phyloP scores from a whole-genome alignment of 2,329 filamentous ascomycete species.

The Colletotrichum costaricense region DNA sequence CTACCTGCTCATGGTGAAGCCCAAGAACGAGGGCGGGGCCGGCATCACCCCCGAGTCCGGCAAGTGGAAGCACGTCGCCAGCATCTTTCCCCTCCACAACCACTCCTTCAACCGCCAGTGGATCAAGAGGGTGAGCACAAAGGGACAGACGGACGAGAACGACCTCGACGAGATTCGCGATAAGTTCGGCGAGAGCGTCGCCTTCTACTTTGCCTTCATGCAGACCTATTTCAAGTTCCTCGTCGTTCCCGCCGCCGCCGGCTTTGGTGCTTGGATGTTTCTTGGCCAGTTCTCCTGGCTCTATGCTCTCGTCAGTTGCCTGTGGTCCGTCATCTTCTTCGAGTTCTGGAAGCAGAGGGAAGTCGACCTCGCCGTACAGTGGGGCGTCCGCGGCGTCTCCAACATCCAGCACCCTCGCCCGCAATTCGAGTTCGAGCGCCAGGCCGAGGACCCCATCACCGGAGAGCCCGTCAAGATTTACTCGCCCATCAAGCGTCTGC shows the following conservation, averaged over 20 bases:
- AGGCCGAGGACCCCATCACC: constrained; percentile 82
- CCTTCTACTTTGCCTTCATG: constrained; percentile 95
- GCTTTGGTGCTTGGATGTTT: constrained; percentile 82
- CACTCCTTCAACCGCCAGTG: constrained; percentile 79
- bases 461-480: constrained; percentile 83
- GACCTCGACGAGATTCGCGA: constrained; percentile 82
- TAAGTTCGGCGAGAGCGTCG: constrained; percentile 84
- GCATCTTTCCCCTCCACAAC: constrained; percentile 84
- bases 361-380: constrained; percentile 84
- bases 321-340: constrained; percentile 92
- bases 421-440: constrained; percentile 83
- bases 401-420: constrained; percentile 81
- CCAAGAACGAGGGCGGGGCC: constrained; percentile 80
- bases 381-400: constrained; percentile 89
- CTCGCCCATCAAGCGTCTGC: constrained; percentile 78
- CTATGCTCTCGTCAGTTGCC: constrained; percentile 80
- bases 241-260: constrained; percentile 83
- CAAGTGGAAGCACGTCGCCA: constrained; percentile 78
- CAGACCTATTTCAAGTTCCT: constrained; percentile 91
- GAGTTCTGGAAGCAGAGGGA: constrained; percentile 98
- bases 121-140: constrained; percentile 80
- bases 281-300: constrained; percentile 85
- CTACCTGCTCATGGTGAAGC: constrained; percentile 84
- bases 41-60: constrained; percentile 77
- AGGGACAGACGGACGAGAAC: constrained; percentile 72